phyloP scores from a whole-genome alignment of 345 rosid species.

The Streptanthus diversifolius region DNA sequence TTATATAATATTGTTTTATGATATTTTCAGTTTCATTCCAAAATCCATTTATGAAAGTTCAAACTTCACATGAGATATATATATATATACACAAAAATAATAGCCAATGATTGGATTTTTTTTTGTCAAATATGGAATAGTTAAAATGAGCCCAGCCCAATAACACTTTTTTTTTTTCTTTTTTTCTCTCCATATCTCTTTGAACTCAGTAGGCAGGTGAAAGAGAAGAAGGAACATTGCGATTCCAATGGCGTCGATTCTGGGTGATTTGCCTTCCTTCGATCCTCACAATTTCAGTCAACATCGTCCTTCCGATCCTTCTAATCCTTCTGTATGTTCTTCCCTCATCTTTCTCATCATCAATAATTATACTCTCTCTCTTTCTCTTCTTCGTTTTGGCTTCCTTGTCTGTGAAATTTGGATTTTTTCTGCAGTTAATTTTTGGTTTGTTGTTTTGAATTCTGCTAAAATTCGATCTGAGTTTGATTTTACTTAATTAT shows the following conservation, averaged over 20 bases:
- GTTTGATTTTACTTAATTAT: neutral
- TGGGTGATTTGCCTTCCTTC: conserved; percentile 75
- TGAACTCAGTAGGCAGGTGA: neutral
- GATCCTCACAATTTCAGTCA: conserved; percentile 89
- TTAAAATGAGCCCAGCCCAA: neutral
- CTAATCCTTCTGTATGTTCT: conserved; percentile 65
- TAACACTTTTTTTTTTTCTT: neutral
- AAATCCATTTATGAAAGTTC: no score
- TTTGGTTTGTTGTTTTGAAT: neutral
- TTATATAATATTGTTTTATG: no score
- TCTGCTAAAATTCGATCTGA: neutral
- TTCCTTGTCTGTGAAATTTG: neutral
- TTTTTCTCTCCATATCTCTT: neutral
- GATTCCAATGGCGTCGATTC: conserved; percentile 59
- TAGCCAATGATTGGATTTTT: no score
- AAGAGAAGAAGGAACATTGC: conserved; percentile 5
- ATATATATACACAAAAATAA: no score
- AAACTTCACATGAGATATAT: no score
- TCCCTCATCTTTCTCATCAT: neutral
- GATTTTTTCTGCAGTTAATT: neutral
- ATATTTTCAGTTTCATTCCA: no score
- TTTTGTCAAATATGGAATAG: no score
- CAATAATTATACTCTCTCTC: no score
- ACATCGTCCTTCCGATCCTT: conserved; percentile 80
- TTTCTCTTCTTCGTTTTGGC: no score